Base-by-base conservation (phyloP, 164 flowering plant genomes). In the Vitis amurensis region DNA sequence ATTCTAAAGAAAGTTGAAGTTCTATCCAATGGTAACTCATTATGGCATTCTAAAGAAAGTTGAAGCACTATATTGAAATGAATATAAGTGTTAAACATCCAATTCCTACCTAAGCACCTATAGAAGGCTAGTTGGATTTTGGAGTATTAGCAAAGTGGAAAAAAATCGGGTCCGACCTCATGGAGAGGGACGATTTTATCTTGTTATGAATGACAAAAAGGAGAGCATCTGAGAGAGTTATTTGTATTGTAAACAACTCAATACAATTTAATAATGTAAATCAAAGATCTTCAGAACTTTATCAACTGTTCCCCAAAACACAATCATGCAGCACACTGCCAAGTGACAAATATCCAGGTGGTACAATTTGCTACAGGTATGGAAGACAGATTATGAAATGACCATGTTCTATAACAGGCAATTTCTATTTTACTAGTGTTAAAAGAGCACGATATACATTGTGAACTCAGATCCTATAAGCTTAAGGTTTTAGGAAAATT, bases 51-150 rank as follows among this genome's bases (percentile, higher is more conserved):
- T 31, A 31, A 4, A 31, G 44, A 11, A 49, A 49, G 2, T 19
- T 11, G 5, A 63, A 17, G 23, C 65, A 63, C 66, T 27, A 48
- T 19, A 60, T 60, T 37, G 15, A 61, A 61, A 61, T 61, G 16
- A 23, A 1, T 23, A 64, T 64, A 37, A 55, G 11, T 47, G 17
- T 11, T 49, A 30, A 30, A 27, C 10, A 59, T 17, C 3, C 61
- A 11, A 23, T 23, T 59, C 37, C 61, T 30, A 50, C 6, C 12
- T 3, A 47, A 15, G 52, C 29, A 48, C 50, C 23, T 11, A 11
- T 6, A 4, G 31, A 50, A 50, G 17, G 17, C 48, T 50, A 11
- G 53, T 50, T 50, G 9, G 12, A 13, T 64, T 19, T 11, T 2
- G 37, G 67, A 19, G 67, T 23, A 50, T 29, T 64, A 19, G 16